Evolutionary conservation across 129 eudicot genomes (phyloP), one percentile per base, ranked within the genome.

Genomic region (Daucus carota): DNA sequence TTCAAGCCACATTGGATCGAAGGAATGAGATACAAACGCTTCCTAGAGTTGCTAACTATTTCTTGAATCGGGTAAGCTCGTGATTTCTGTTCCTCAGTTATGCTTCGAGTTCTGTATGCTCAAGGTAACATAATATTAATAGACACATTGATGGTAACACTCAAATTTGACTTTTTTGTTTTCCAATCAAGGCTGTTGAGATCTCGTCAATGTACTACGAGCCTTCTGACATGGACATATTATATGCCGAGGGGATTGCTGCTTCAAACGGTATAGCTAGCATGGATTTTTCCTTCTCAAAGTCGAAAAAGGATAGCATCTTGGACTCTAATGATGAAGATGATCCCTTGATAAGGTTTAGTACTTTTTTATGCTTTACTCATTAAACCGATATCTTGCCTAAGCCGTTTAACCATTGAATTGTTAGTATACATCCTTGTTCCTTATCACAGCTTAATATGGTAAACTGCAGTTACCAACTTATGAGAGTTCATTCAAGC

Each of bases 221-320:
- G 76, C 98, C 98, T 48, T 94, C 97, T 47, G 90, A 94, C 70
- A 79, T 78, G 83, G 98, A 94, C 85, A 89, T 94, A 60, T 75
- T 94, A 76, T 91, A 89, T 84, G 96, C 96, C 12, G 97, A 91
- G 79, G 96, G 98, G 22, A 85, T 91, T 40, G 46, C 89, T 70
- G 79, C 89, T 70, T 86, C 90, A 32, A 94, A 89, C 44, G 96
- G 96, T 46, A 60, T 94, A 83, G 78, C 88, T 34, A 82, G 85
- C 31, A 74, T 93, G 91, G 97, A 93, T 45, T 90, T 90, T 36
- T 87, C 87, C 6, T 88, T 87, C 70, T 82, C 90, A 13, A 72
- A 82, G 69, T 34, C 84, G 15, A 59, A 38, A 18, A 80, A 81
- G 5, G 86, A 80, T 69, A 78, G 77, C 52, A 83, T 65, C 77